phyloP scores from a whole-genome alignment of 106 monocot species.

The Dendrobium catenatum region DNA sequence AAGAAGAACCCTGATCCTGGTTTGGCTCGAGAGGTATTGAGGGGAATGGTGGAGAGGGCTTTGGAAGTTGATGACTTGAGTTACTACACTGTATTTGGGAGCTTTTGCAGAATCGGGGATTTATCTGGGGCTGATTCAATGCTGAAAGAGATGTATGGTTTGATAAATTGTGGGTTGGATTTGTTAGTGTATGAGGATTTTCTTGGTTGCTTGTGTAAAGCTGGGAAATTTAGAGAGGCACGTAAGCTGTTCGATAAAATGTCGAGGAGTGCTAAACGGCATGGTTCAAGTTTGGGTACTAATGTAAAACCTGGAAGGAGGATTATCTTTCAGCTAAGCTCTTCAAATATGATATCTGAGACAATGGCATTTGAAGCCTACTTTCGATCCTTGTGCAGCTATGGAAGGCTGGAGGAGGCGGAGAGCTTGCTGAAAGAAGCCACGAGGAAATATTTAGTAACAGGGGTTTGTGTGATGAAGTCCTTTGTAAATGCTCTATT shows the following conservation, averaged over 20 bases:
- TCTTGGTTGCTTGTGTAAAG: conserved; percentile 23
- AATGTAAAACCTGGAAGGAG: conserved; percentile 22
- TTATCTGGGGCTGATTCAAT: conserved; percentile 25
- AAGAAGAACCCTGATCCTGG: conserved; percentile 8
- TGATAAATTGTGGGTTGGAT: conserved; percentile 14
- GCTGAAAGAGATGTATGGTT: conserved; percentile 11
- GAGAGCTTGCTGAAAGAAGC: conserved; percentile 18
- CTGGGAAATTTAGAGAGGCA: conserved; percentile 30
- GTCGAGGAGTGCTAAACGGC: background rate
- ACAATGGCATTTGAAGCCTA: conserved; percentile 24
- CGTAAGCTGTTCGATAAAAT: conserved; percentile 38
- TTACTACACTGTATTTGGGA: conserved; percentile 23
- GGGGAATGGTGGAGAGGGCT: conserved; percentile 26
- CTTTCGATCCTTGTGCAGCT: conserved; percentile 21
- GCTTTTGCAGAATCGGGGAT: conserved; percentile 30
- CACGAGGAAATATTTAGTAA: conserved; percentile 2
- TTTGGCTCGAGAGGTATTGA: conserved; percentile 15
- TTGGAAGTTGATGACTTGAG: conserved; percentile 23
- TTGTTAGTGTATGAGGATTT: conserved; percentile 20
- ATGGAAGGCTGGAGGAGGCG: conserved; percentile 20
- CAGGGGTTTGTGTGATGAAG: conserved; percentile 3
- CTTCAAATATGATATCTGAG: conserved; percentile 2
- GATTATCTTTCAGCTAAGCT: conserved; percentile 26
- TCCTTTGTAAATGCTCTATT: conserved; percentile 23
- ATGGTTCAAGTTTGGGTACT: no score